Percentiles rank a stretch among this genome's conserved stretches.
These are phyloP conservation scores for Globisporangium okanoganense DNA, from an alignment of 352 stramenopile species.

Conservation along the genomic window DNA sequence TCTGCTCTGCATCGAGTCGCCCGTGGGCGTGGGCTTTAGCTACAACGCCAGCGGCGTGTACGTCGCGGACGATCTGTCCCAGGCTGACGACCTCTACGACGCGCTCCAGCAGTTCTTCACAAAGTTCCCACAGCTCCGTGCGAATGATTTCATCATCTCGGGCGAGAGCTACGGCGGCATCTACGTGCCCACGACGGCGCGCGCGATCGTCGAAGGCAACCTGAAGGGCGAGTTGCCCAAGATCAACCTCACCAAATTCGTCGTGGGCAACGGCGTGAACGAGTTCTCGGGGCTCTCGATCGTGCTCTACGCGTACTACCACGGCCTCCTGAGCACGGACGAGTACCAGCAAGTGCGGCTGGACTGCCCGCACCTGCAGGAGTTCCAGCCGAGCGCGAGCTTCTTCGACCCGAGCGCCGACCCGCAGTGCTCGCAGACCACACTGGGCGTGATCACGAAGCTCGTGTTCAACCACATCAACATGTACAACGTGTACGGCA, in stretches of 20 bases:
- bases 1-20: constrained; percentile 76
- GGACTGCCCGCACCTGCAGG: constrained; percentile 23
- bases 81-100: constrained; percentile 65
- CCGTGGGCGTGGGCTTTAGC: constrained; percentile 59
- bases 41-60: constrained; percentile 39
- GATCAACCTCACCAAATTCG: constrained; percentile 55
- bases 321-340: constrained; percentile 39
- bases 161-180: constrained; percentile 70
- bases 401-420: constrained; percentile 11
- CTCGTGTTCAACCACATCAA: constrained; percentile 52
- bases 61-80: constrained; percentile 44
- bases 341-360: constrained; percentile 31
- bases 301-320: constrained; percentile 51
- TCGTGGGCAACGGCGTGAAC: constrained; percentile 69
- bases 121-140: constrained; percentile 40
- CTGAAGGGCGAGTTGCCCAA: constrained; percentile 14
- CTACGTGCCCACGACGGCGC: constrained; percentile 56
- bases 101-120: constrained; percentile 71
- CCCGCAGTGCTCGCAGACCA: constrained; percentile 25
- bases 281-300: constrained; percentile 24
- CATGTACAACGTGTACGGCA: constrained; percentile 65
- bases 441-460: constrained; percentile 25
- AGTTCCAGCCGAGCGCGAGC: constrained; percentile 22
- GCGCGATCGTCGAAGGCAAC: constrained; percentile 46
- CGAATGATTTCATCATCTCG: constrained; percentile 53